A percentile compares a stretch with the other conserved stretches of the same genome.
Conservation (phyloP, 495 filamentous ascomycete species). For the Daldinia grandis region DNA sequence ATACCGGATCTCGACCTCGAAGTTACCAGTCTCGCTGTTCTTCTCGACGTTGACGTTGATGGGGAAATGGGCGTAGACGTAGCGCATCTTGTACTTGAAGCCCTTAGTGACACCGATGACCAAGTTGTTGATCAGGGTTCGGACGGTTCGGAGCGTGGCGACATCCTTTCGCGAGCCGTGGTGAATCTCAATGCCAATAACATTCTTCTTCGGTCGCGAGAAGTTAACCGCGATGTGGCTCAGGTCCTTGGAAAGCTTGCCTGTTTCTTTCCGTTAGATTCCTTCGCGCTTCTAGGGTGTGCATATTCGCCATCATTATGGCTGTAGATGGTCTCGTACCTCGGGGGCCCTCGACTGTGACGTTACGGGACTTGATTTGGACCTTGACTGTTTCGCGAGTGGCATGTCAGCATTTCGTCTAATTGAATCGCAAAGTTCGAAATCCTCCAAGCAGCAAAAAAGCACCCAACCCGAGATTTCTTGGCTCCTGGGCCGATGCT, state of each 20-base stretch:
- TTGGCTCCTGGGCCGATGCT: not conserved
- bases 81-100: conserved; percentile 99
- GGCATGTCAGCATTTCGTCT: conserved; percentile 51
- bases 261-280: conserved; percentile 54
- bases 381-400: conserved; percentile 78
- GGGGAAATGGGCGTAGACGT: conserved; percentile 99
- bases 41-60: conserved; percentile 99
- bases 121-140: conserved; percentile 96
- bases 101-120: conserved; percentile 97
- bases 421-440: conserved; percentile 23
- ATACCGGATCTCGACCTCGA: conserved; percentile 96
- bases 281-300: not conserved
- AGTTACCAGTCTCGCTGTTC: conserved; percentile 87
- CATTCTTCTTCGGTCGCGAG: conserved; percentile 77
- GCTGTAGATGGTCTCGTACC: conserved; percentile 59
- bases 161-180: conserved; percentile 97
- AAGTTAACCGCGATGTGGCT: conserved; percentile 97
- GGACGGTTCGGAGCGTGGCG: conserved; percentile 96
- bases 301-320: conserved; percentile 1
- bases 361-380: conserved; percentile 90
- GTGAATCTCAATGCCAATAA: conserved; percentile 96
- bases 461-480: not conserved
- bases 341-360: conserved; percentile 95
- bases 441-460: conserved; percentile 8
- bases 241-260: conserved; percentile 95